Evolutionary conservation across 192 early-diverging fungal species (phyloP), one percentile per base, ranked within the genome.

Genomic region (Glomus cerebriforme): DNA sequence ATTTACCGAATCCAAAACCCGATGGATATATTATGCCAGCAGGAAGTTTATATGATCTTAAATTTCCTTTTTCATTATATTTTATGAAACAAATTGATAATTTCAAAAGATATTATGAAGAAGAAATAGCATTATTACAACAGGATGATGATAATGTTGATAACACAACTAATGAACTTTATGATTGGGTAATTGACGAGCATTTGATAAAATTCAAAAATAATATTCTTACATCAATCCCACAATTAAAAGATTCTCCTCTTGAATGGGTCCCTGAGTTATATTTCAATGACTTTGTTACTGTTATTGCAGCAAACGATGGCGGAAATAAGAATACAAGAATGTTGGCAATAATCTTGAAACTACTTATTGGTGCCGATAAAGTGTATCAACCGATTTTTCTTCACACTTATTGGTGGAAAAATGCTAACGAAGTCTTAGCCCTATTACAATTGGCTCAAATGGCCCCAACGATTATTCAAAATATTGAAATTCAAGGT

Each of bases 41-140:
- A 22, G 47, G 24, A 7, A 68, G 19, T 12, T 26, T 26, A n/a
- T 45, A 63, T 59, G 59, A 74, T 34, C 45, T 79, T 34, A 43
- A 60, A 6, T 79, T 79, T 43, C 79, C 79, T 4, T 79, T 79
- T 29, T 73, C 69, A 19, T 60, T 34, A n/a, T 75, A 79, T 60
- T 75, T 79, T 58, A 62, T 73, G 7, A 45, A 79, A 4, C 71
- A 59, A 37, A 74, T 79, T 29, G 29, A 79, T 59, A 7, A 29
- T 3, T 79, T 62, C 29, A 43, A 73, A 26, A 35, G 59, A 75
- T 8, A 60, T 19, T 79, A 63, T 62, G 15, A 37, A 0, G 79
- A 79, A 29, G 79, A 79, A 19, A 31, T 73, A 17, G 31, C 29
- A 15, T 9, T 43, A 47, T 24, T 69, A 19, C 26, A 74, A 37